A percentile compares a stretch with the other conserved stretches of the same genome.
Conservation (phyloP, 192 early-diverging fungal genomes). For the Thoreauomyces humboldtii region DNA sequence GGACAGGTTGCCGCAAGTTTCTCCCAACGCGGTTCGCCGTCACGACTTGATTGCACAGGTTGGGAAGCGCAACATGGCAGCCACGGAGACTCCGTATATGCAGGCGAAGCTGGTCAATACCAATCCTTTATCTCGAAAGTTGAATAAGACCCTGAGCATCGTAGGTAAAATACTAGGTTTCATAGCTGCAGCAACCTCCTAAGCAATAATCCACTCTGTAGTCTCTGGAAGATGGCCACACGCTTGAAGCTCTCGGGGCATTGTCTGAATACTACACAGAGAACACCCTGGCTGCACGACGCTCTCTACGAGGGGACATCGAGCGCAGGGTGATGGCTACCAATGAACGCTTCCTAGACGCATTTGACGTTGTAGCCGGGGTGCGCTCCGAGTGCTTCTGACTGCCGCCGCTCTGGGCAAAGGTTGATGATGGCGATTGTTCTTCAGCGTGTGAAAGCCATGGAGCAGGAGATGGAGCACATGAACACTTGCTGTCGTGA, state of each 20-base stretch:
- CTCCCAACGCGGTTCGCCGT: no score
- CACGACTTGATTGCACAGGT: no score
- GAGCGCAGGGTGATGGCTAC: constrained; percentile 53
- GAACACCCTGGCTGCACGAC: constrained; percentile 48
- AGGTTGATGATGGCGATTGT: not conserved
- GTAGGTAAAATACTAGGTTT: no score
- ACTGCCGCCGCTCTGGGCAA: not conserved
- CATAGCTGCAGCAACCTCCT: no score
- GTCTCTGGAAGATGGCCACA: constrained; percentile 61
- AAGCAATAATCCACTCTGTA: not conserved
- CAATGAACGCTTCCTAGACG: constrained; percentile 52
- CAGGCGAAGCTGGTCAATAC: constrained; percentile 33
- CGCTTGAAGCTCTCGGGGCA: constrained; percentile 62
- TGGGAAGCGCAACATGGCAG: no score
- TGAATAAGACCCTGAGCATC: constrained; percentile 39
- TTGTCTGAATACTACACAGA: constrained; percentile 60
- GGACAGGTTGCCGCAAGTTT: no score
- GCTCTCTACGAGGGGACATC: constrained; percentile 60
- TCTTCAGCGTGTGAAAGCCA: constrained; percentile 49
- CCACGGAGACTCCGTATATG: constrained; percentile 1
- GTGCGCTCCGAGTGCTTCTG: no score
- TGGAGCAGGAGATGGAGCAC: constrained; percentile 58
- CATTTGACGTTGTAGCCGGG: constrained; percentile 55
- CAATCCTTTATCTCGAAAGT: constrained; percentile 46
- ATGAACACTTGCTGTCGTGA: constrained; percentile 60